Base-by-base conservation (phyloP, 2,329 filamentous ascomycete genomes). In the Ophiosphaerella korrae region DNA sequence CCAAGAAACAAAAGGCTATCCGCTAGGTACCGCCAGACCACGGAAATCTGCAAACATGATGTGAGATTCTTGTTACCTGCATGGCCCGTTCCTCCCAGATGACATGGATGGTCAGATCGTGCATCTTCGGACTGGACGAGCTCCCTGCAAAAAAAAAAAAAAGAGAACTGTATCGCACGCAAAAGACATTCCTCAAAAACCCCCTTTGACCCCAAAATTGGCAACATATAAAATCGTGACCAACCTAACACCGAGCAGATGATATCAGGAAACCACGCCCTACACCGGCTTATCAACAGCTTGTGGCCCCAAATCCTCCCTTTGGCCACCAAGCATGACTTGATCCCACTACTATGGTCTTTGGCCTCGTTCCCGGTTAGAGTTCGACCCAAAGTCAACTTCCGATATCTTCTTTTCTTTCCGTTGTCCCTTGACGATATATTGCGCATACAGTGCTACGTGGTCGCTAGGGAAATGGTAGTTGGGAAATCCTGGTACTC, bases 391-490 rank as follows among this genome's bases (percentile, higher is more conserved):
- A 63, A 74, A 74, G 55, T 74, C 71, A 37, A 72, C 66, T 52
- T 74, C 60, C 36, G 68, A 63, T 7, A 66, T 63, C 56, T 74
- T 72, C 77, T 88, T 88, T 46, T 93, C 90, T 78, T 94, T 95
- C 65, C 89, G 85, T 29, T 29, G 26, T 33, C 86, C 83, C 79
- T 96, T 96, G 79, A 96, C 88, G 62, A 89, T 85, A 74, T 96
- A 95, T 72, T 96, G 89, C 45, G 89, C 88, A 81, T 92, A 87
- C 68, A 96, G 85, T 69, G 92, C 90, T 64, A 97, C 84, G 74
- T 97, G 92, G 70, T 97, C 92, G 63, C 90, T 90, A 1, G 92
- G 92, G 80, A 95, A 96, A 77, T 96, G 92, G 77, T 91, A 93
- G 73, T 94, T 92, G 16, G 92, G 92, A 76, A 96, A 96, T 0